phyloP scores from a whole-genome alignment of 305 asterid species.

The Fraxinus latifolia region DNA sequence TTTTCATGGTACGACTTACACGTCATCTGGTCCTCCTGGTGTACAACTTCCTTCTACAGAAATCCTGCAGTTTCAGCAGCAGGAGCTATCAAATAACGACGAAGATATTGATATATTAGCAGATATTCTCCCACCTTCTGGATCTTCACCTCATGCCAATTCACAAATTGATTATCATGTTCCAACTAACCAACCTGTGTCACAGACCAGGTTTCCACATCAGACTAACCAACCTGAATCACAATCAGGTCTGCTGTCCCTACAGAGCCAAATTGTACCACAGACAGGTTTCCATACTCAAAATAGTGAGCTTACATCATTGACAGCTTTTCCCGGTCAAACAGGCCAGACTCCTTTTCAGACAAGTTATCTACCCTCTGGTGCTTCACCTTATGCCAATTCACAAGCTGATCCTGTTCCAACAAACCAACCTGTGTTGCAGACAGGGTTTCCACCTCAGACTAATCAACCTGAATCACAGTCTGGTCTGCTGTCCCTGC shows the following conservation, averaged over 20 bases:
- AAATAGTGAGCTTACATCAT: constrained; percentile 33
- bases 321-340: constrained; percentile 37
- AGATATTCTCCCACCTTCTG: constrained; percentile 86
- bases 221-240: constrained; percentile 40
- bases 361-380: constrained; percentile 37
- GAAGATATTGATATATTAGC: constrained; percentile 68
- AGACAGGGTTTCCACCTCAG: background rate
- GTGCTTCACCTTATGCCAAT: constrained; percentile 36
- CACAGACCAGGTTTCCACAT: constrained; percentile 39
- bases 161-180: constrained; percentile 37
- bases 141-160: constrained; percentile 36
- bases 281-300: constrained; percentile 46
- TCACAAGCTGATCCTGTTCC: constrained; percentile 35
- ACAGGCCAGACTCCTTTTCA: constrained; percentile 33
- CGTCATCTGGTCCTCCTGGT: constrained; percentile 38
- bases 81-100: constrained; percentile 37
- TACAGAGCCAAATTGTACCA: constrained; percentile 33
- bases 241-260: constrained; percentile 34
- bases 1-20: constrained; percentile 33
- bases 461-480: constrained; percentile 26
- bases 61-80: constrained; percentile 42
- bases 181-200: constrained; percentile 37
- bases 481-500: constrained; percentile 50
- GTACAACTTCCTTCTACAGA: constrained; percentile 35
- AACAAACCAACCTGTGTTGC: background rate